Conservation (phyloP, 257 asterid species). For the Nicotiana noctiflora region DNA sequence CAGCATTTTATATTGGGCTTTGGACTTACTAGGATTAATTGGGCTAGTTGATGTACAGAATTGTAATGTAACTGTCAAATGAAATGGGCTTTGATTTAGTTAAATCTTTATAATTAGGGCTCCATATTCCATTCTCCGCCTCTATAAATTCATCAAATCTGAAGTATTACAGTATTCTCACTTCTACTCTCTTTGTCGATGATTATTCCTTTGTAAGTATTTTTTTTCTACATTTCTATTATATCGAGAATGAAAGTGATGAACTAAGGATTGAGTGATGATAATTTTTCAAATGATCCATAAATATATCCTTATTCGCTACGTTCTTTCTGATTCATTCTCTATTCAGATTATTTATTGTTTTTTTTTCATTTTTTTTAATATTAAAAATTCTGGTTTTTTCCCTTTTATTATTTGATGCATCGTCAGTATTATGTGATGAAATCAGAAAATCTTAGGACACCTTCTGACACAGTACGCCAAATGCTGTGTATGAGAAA, state of each 20-base stretch:
- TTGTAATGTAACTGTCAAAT: too few species aligned
- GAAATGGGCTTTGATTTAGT: too few species aligned
- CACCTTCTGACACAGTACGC: slow-evolving; percentile 39
- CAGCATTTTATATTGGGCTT: too few species aligned
- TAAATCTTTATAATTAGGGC: too few species aligned
- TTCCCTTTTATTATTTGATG: not conserved
- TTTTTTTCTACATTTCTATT: fast-evolving
- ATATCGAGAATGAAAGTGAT: slow-evolving; percentile 17
- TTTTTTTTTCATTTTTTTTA: not conserved
- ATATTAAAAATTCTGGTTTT: not conserved
- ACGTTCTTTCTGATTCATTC: slow-evolving; percentile 41
- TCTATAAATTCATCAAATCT: too few species aligned
- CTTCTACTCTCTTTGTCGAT: too few species aligned
- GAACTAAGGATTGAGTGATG: slow-evolving; percentile 13
- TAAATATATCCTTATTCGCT: slow-evolving; percentile 16
- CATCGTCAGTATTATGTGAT: slow-evolving; percentile 12
- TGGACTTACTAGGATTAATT: too few species aligned
- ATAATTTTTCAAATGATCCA: slow-evolving; percentile 18
- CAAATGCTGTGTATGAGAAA: slow-evolving; percentile 34
- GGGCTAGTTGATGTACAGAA: too few species aligned
- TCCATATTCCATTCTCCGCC: too few species aligned
- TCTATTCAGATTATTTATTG: not conserved
- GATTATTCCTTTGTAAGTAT: too few species aligned
- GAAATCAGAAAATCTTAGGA: slow-evolving; percentile 34
- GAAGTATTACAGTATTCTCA: too few species aligned